Evolutionary conservation across 2,329 filamentous ascomycete species (phyloP), one percentile per base, ranked within the genome.

Genomic region (Thermothelomyces thermophilus): DNA sequence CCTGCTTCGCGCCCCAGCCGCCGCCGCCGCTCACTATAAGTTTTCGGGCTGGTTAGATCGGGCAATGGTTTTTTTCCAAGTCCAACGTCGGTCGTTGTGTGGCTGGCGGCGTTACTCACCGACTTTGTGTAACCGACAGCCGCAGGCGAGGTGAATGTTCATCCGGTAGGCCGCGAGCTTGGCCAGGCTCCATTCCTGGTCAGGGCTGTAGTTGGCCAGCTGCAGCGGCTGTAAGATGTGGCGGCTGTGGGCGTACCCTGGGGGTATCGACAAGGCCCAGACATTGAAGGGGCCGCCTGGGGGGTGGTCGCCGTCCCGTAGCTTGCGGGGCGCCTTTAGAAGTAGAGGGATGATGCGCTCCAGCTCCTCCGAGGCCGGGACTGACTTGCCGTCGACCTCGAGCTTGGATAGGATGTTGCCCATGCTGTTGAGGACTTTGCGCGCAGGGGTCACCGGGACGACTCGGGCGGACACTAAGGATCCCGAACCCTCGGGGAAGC

Each of bases 1-100:
- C 88, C 59, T 85, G 82, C 64, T 91, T 93, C 49, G 78, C 73
- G 14, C 88, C 88, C 88, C 88, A 94, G 17, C 88, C 88, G 36
- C 88, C 88, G 40, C 88, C 88, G 4, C 88, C 88, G 60, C 86
- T 90, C 55, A 90, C 79, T 75, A 72, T 66, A 3, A n/a, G n/a
- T 31, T 26, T 1, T 35, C 28, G 11, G 31, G 19, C 2, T 11
- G 43, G 30, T 34, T 41, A 36, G 41, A 41, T 9, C 16, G 6
- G 11, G n/a, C 5, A 16, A n/a, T 3, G 5, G 24, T n/a, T n/a
- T n/a, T n/a, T n/a, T n/a, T n/a, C n/a, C n/a, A n/a, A 26, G 24
- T 26, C 9, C 24, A 26, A 26, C n/a, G 10, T 9, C 7, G 17
- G 26, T 5, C 5, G 1, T 2, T 5, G 24, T 14, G 36, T 17